Evolutionary conservation across 345 rosid species (phyloP).

Genomic region (Ceriops decandra): DNA sequence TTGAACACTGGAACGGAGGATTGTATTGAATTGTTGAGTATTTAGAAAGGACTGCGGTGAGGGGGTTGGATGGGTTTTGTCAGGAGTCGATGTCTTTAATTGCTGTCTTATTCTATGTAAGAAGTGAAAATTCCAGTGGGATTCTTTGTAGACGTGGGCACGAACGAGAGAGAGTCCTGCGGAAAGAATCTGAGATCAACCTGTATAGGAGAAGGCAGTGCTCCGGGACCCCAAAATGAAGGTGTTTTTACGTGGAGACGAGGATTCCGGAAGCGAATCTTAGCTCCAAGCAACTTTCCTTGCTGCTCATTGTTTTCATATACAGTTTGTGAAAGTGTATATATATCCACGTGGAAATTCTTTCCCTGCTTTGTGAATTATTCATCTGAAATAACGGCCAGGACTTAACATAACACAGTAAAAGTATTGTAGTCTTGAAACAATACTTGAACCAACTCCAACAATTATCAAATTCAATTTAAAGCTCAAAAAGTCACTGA

Average conservation of each 20-base stretch:
- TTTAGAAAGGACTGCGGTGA: constrained; percentile 69
- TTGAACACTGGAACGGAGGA: constrained; percentile 47
- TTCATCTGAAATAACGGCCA: too few species aligned
- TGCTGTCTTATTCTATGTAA: constrained; percentile 58
- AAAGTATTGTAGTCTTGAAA: background rate
- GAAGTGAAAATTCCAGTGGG: constrained; percentile 60
- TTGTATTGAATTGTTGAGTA: constrained; percentile 58
- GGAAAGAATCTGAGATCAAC: too few species aligned
- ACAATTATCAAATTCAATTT: background rate
- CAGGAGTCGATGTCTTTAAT: constrained; percentile 61
- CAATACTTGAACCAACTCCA: background rate
- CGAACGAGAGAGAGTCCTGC: constrained; percentile 50
- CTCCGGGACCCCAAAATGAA: too few species aligned
- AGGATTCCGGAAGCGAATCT: too few species aligned
- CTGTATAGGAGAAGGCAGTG: too few species aligned
- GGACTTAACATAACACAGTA: background rate
- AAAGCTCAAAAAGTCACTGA: background rate
- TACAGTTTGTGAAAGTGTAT: too few species aligned
- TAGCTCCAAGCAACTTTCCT: too few species aligned
- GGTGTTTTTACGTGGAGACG: too few species aligned
- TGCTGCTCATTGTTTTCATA: too few species aligned
- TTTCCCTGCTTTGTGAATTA: too few species aligned
- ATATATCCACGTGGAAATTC: too few species aligned
- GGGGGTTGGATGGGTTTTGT: constrained; percentile 87
- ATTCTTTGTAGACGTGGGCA: constrained; percentile 64